A percentile compares a stretch with the other conserved stretches of the same genome.
Evolutionary conservation across 1,284 basidiomycete species (phyloP).

Genomic region (Melampsora abietis-canadensis): DNA sequence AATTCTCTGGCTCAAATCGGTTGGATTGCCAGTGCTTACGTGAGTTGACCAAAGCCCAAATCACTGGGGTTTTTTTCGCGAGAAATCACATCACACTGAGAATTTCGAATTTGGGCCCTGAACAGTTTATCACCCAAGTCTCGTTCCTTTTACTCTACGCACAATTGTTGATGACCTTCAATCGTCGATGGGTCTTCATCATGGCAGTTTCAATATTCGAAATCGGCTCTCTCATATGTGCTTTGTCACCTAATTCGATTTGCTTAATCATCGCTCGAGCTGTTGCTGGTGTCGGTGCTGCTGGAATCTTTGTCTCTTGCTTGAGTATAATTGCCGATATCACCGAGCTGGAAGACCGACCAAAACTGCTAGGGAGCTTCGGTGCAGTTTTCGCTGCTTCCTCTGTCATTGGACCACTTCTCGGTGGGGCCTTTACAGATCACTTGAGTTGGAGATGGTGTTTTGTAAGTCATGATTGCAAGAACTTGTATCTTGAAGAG

Average conservation of each 20-base stretch:
- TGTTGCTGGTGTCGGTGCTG: conserved; percentile 58
- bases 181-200: conserved; percentile 57
- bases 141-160: conserved; percentile 55
- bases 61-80: no score
- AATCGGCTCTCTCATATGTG: conserved; percentile 59
- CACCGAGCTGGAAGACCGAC: conserved; percentile 54
- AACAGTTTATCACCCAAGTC: conserved; percentile 55
- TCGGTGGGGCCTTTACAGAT: conserved; percentile 53
- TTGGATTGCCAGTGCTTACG: conserved; percentile 58
- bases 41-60: conserved; percentile 33
- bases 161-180: conserved; percentile 55
- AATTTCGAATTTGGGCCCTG: not conserved
- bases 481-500: no score
- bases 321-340: conserved; percentile 56
- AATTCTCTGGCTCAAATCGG: conserved; percentile 56
- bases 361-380: conserved; percentile 53
- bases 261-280: conserved; percentile 59
- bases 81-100: no score
- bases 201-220: conserved; percentile 58
- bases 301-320: conserved; percentile 58
- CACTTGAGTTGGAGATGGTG: conserved; percentile 53
- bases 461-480: conserved; percentile 19
- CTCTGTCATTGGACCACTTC: conserved; percentile 50
- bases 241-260: conserved; percentile 56
- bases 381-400: conserved; percentile 49